Percentiles rank a stretch among this genome's conserved stretches.
Conservation (phyloP, 345 rosid species). For the Turnera subulata region DNA sequence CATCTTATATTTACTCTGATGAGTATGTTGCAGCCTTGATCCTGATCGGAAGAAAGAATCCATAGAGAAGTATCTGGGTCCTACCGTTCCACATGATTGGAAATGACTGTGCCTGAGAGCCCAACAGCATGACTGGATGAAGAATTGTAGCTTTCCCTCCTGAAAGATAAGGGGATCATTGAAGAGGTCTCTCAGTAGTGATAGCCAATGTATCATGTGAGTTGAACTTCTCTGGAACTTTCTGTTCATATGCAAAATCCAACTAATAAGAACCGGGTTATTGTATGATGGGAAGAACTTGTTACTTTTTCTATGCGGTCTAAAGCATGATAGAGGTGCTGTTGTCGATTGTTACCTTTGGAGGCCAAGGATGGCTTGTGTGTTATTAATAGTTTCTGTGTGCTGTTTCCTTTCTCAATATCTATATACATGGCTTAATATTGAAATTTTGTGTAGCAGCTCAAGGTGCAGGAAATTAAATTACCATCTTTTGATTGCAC, state of each 20-base stretch:
- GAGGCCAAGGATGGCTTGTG: background rate
- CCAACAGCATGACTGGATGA: background rate
- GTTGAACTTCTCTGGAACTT: conserved; percentile 1
- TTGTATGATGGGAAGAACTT: background rate
- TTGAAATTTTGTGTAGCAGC: background rate
- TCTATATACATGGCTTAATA: no score
- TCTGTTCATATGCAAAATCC: no score
- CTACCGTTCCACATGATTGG: conserved; percentile 37
- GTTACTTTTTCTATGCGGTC: background rate
- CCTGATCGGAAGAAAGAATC: conserved; percentile 94
- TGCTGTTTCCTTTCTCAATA: no score
- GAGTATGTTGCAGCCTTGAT: conserved; percentile 70
- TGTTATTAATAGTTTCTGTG: no score
- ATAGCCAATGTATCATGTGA: conserved; percentile 7
- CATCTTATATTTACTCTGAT: conserved; percentile 10
- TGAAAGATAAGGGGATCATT: background rate
- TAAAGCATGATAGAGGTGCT: background rate
- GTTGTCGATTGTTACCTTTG: background rate
- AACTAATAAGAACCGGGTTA: background rate
- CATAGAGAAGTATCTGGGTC: conserved; percentile 93
- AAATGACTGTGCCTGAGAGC: conserved; percentile 16
- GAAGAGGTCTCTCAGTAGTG: background rate
- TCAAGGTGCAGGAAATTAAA: background rate
- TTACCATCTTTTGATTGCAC: no score
- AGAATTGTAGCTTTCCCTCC: background rate